These are phyloP conservation scores for Russula olivacea DNA, from an alignment of 768 basidiomycete species.

Conservation along the genomic window DNA sequence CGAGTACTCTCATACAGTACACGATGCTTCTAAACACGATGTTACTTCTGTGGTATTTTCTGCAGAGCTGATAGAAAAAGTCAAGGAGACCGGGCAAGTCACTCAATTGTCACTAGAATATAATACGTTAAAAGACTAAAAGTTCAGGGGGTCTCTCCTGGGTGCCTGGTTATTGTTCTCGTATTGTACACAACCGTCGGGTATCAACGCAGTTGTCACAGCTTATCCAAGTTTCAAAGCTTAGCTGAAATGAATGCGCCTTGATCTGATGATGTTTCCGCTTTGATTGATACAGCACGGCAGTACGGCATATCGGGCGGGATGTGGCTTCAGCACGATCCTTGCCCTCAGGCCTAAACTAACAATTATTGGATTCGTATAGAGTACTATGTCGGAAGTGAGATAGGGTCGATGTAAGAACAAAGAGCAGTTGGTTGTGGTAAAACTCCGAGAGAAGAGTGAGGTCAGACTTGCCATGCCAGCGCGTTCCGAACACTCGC, in stretches of 20 bases:
- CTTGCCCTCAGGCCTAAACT: background rate
- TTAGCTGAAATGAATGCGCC: background rate
- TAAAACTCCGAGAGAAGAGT: background rate
- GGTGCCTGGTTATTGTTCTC: background rate
- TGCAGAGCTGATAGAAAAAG: background rate
- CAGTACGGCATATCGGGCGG: background rate
- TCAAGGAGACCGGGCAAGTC: background rate
- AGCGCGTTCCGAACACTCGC: conserved; percentile 12
- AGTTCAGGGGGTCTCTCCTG: background rate
- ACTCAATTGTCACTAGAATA: background rate
- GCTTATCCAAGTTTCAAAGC: background rate
- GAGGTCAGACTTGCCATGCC: conserved; percentile 4
- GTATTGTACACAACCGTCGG: background rate
- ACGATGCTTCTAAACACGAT: no score
- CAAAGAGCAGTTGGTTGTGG: background rate
- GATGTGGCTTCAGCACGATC: background rate
- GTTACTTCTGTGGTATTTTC: background rate
- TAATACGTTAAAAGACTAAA: background rate
- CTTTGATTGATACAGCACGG: background rate
- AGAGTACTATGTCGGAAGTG: no score
- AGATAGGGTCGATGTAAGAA: no score
- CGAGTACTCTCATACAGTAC: no score
- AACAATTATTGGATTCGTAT: no score
- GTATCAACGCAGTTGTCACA: background rate
- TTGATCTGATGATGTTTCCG: background rate